A percentile compares a stretch with the other conserved stretches of the same genome.
These are phyloP conservation scores for Myriosclerotinia scirpicola DNA, from an alignment of 2,329 filamentous ascomycete species.

Conservation along the genomic window DNA sequence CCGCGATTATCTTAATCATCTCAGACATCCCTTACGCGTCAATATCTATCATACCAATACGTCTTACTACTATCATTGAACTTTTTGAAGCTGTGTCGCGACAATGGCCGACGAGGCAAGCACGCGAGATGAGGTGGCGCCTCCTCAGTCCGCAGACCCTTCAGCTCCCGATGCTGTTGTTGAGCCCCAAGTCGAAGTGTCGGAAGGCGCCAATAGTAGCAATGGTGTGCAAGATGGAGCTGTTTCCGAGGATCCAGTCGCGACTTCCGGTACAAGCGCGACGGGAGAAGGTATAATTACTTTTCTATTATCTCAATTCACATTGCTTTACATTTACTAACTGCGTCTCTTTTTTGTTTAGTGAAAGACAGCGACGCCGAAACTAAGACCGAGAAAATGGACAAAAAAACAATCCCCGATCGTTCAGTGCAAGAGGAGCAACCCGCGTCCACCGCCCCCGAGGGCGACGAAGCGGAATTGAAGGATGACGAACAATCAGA, in stretches of 20 bases:
- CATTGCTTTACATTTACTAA: constrained; percentile 30
- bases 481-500: constrained; percentile 41
- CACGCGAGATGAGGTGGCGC: constrained; percentile 28
- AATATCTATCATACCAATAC: constrained; percentile 17
- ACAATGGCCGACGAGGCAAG: constrained; percentile 38
- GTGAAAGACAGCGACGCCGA: constrained; percentile 26
- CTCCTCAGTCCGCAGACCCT: constrained; percentile 28
- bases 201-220: constrained; percentile 29
- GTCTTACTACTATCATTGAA: constrained; percentile 23
- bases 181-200: constrained; percentile 27
- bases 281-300: constrained; percentile 31
- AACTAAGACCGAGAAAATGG: constrained; percentile 25
- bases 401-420: constrained; percentile 31
- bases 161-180: constrained; percentile 25
- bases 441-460: constrained; percentile 30
- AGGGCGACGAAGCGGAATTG: constrained; percentile 40
- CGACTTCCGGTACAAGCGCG: constrained; percentile 30
- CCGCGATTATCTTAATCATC: constrained; percentile 25
- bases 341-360: constrained; percentile 28
- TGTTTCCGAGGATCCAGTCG: constrained; percentile 33
- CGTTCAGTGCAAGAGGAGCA: constrained; percentile 24
- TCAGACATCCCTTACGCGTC: constrained; percentile 32
- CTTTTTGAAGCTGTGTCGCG: constrained; percentile 30
- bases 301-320: constrained; percentile 23
- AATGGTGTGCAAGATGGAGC: constrained; percentile 27